Percentiles rank a stretch among this genome's conserved stretches.
phyloP scores from a whole-genome alignment of 176 grass and related monocot species.

The Poa pratensis region DNA sequence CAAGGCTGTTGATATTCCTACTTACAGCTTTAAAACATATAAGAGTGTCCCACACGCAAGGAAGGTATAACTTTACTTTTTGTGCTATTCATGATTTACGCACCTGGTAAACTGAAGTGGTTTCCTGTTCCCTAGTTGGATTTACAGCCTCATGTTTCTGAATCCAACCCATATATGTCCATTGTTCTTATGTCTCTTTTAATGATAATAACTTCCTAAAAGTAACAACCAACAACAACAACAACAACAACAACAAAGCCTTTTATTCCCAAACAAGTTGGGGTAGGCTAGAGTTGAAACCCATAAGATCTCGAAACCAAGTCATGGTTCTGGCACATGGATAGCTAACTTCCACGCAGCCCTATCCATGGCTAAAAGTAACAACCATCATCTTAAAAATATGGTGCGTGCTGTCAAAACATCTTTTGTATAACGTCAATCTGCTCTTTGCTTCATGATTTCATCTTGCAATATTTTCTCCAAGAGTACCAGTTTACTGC shows the following conservation, averaged over 20 bases:
- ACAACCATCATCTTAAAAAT: background rate
- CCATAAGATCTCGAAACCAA: too few species aligned
- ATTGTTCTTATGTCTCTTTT: slow-evolving; percentile 16
- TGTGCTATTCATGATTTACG: slow-evolving; percentile 7
- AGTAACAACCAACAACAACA: background rate
- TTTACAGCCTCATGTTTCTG: background rate
- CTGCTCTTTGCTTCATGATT: background rate
- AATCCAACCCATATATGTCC: slow-evolving; percentile 3
- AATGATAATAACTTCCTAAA: background rate
- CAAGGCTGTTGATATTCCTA: slow-evolving; percentile 76
- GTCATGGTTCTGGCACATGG: too few species aligned
- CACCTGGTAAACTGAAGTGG: background rate
- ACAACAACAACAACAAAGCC: too few species aligned
- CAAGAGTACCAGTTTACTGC: background rate
- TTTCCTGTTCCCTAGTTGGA: background rate
- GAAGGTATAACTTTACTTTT: slow-evolving; percentile 64
- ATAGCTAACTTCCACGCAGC: too few species aligned
- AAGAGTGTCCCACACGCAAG: slow-evolving; percentile 60
- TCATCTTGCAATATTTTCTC: background rate
- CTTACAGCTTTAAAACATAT: slow-evolving; percentile 91
- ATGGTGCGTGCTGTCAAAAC: background rate
- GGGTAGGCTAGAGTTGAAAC: too few species aligned
- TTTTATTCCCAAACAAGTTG: too few species aligned
- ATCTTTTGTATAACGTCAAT: background rate
- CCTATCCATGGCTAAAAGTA: too few species aligned